A percentile compares a stretch with the other conserved stretches of the same genome.
phyloP scores from a whole-genome alignment of 1,139 yeast species.

The Chernovozyma aurita region DNA sequence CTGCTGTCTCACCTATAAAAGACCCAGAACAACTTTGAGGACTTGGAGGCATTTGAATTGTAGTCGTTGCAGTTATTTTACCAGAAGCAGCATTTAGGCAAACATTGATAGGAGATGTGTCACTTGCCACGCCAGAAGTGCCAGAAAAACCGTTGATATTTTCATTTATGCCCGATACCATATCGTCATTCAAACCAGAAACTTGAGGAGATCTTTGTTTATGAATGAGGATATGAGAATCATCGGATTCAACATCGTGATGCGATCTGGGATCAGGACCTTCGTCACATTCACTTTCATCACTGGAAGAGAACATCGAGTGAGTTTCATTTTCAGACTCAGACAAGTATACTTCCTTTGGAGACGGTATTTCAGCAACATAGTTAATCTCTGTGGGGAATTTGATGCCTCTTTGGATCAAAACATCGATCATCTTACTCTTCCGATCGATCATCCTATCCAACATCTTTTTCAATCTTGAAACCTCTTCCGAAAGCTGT shows the following conservation, averaged over 20 bases:
- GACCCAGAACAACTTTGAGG: slow-evolving; percentile 3
- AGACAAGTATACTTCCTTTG: not conserved
- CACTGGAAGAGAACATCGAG: not conserved
- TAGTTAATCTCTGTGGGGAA: slow-evolving; percentile 3
- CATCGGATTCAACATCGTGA: not conserved
- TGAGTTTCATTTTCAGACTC: not conserved
- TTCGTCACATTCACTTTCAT: not conserved
- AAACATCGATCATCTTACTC: slow-evolving; percentile 19
- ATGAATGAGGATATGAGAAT: not conserved
- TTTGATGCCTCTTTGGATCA: slow-evolving; percentile 17
- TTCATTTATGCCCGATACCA: too few relatives aligned
- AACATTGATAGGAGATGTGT: not conserved
- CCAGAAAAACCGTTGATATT: not conserved
- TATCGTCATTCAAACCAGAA: not conserved
- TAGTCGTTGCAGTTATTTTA: slow-evolving; percentile 6
- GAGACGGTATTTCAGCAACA: not conserved
- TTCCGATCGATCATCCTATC: slow-evolving; percentile 23
- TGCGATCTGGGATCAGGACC: not conserved
- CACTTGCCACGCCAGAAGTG: not conserved
- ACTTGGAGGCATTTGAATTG: slow-evolving; percentile 5
- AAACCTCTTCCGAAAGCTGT: slow-evolving; percentile 27
- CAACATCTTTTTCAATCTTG: slow-evolving; percentile 22
- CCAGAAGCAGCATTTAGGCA: not conserved
- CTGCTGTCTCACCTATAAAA: not conserved
- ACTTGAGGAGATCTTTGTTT: not conserved